Evolutionary conservation across 1,139 yeast genomes (phyloP).

Genomic region (Yamadazyma diddensiae): DNA sequence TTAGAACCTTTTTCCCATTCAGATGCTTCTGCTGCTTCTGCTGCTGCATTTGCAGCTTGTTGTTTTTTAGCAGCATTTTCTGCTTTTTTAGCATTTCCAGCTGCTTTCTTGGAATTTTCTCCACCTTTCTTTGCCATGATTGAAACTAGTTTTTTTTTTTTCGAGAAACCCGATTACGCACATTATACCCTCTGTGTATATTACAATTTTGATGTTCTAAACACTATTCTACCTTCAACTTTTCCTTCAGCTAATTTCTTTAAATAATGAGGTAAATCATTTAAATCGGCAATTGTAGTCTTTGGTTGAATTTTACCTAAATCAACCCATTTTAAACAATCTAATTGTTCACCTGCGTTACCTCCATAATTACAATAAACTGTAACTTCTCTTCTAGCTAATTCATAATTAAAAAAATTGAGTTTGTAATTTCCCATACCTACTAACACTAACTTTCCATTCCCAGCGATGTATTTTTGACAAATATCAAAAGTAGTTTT

Average conservation of each 20-base stretch:
- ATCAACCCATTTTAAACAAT: conserved; percentile 43
- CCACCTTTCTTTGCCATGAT: conserved; percentile 61
- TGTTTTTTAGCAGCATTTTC: conserved; percentile 63
- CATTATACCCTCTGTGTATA: neutral
- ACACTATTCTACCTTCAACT: conserved; percentile 44
- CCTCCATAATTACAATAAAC: conserved; percentile 48
- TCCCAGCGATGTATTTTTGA: conserved; percentile 29
- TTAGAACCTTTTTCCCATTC: conserved; percentile 76
- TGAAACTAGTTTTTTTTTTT: neutral
- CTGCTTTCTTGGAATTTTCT: conserved; percentile 62
- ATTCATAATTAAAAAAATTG: conserved; percentile 29
- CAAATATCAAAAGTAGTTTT: conserved; percentile 35
- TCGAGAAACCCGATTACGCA: conserved; percentile 4
- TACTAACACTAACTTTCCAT: conserved; percentile 43
- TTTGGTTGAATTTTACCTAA: conserved; percentile 41
- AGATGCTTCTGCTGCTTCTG: conserved; percentile 55
- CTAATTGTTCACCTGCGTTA: conserved; percentile 40
- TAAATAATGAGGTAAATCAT: conserved; percentile 35
- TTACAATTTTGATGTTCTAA: conserved; percentile 25
- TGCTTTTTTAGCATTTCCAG: conserved; percentile 71
- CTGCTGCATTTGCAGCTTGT: conserved; percentile 47
- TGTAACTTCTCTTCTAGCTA: conserved; percentile 42
- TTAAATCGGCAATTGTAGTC: conserved; percentile 29
- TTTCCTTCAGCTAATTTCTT: conserved; percentile 36
- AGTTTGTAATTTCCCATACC: conserved; percentile 42